Percentiles rank a stretch among this genome's conserved stretches.
phyloP scores from a whole-genome alignment of 495 filamentous ascomycete species.

The Stereocaulon alpinum region DNA sequence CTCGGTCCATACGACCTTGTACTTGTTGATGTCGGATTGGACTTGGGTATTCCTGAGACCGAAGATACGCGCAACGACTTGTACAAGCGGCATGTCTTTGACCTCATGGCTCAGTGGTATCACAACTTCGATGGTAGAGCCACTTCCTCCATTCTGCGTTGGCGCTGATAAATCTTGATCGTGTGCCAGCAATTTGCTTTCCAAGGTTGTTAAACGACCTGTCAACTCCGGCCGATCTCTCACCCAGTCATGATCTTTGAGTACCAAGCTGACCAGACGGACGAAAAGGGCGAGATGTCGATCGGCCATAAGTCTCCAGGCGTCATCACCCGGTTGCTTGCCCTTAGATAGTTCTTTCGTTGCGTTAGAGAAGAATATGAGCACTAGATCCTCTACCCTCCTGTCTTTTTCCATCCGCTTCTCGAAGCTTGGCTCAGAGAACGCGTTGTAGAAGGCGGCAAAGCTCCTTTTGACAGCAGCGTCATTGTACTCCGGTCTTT shows the following conservation, averaged over 20 bases:
- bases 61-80: conserved; percentile 76
- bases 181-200: conserved; percentile 89
- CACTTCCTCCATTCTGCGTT: conserved; percentile 44
- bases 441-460: conserved; percentile 65
- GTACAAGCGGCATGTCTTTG: conserved; percentile 93
- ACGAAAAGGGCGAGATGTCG: conserved; percentile 93
- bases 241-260: conserved; percentile 72
- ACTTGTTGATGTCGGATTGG: conserved; percentile 74
- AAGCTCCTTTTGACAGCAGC: conserved; percentile 67
- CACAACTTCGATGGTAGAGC: conserved; percentile 62
- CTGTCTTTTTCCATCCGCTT: conserved; percentile 86
- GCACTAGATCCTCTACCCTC: conserved; percentile 76
- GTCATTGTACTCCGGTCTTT: conserved; percentile 68
- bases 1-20: conserved; percentile 78
- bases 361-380: conserved; percentile 84
- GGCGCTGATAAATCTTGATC: conserved; percentile 71
- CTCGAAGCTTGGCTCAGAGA: conserved; percentile 61
- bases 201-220: conserved; percentile 64
- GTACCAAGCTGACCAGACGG: conserved; percentile 65
- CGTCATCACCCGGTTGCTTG: conserved; percentile 71
- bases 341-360: conserved; percentile 80
- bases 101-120: conserved; percentile 80
- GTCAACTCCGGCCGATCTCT: conserved; percentile 75
- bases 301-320: conserved; percentile 88
- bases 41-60: conserved; percentile 62